phyloP scores from a whole-genome alignment of 768 basidiomycete genomes.

The Nidularia pulvinata region DNA sequence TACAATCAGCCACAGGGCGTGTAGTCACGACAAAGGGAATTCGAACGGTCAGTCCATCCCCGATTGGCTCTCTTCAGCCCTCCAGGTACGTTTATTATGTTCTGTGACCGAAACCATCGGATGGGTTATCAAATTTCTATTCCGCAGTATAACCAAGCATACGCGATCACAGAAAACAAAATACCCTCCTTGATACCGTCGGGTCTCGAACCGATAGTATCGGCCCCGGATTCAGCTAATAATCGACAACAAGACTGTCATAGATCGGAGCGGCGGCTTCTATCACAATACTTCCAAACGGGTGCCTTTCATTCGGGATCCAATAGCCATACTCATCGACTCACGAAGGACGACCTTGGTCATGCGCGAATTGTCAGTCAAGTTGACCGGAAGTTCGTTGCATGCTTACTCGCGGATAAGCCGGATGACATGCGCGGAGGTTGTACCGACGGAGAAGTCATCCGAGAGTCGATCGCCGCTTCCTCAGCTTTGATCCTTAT shows the following conservation, averaged over 20 bases:
- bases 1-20: conserved; percentile 6
- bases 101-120: no score
- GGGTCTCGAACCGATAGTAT: no score
- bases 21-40: conserved; percentile 19
- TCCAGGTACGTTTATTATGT: conserved; percentile 39
- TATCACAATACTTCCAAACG: background rate
- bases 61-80: conserved; percentile 62
- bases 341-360: conserved; percentile 54
- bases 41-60: conserved; percentile 34
- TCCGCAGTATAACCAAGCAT: conserved; percentile 27
- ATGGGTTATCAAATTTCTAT: no score
- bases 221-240: no score
- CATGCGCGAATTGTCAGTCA: conserved; percentile 72
- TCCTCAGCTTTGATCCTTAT: conserved; percentile 63
- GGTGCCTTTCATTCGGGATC: conserved; percentile 2
- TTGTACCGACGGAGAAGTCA: conserved; percentile 5
- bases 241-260: background rate
- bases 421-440: conserved; percentile 7
- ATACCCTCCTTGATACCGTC: conserved; percentile 33
- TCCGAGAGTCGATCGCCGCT: conserved; percentile 3
- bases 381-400: conserved; percentile 91
- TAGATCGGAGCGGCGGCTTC: background rate
- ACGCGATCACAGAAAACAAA: conserved; percentile 42
- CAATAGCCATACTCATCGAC: conserved; percentile 26
- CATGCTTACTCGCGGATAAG: conserved; percentile 52